These are phyloP conservation scores for Mariannaea elegans DNA, from an alignment of 2,329 filamentous ascomycete species.

Conservation along the genomic window DNA sequence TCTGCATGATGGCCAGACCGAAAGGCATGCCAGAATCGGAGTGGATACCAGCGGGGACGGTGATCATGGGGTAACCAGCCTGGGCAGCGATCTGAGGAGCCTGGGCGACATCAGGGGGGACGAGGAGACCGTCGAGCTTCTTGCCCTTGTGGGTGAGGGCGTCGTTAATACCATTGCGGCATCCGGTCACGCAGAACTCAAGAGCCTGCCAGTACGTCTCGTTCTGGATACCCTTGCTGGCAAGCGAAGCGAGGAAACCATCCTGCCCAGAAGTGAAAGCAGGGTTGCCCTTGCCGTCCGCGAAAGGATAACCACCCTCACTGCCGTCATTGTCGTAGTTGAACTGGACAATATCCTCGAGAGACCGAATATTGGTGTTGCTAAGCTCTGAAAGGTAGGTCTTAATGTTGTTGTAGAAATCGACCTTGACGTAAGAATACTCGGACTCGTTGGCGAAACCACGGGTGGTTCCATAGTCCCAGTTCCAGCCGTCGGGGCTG, in stretches of 20 bases:
- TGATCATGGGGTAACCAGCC: conserved; percentile 78
- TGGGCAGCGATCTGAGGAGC: conserved; percentile 76
- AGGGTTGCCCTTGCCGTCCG: conserved; percentile 56
- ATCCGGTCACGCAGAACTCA: conserved; percentile 64
- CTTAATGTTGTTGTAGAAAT: conserved; percentile 71
- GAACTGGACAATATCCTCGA: conserved; percentile 73
- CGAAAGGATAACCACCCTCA: conserved; percentile 71
- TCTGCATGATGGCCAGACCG: conserved; percentile 66
- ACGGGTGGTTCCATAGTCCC: conserved; percentile 71
- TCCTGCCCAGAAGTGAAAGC: conserved; percentile 78
- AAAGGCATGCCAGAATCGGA: conserved; percentile 67
- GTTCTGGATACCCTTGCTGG: conserved; percentile 67
- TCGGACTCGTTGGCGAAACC: conserved; percentile 77
- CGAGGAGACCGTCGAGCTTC: conserved; percentile 69
- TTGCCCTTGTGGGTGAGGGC: conserved; percentile 61
- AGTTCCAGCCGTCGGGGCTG: conserved; percentile 75
- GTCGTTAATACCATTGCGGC: conserved; percentile 74
- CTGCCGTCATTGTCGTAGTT: conserved; percentile 70
- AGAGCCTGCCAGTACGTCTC: conserved; percentile 75
- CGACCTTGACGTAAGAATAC: conserved; percentile 76
- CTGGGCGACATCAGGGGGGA: conserved; percentile 74
- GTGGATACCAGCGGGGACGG: conserved; percentile 69
- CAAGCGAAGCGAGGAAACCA: conserved; percentile 70
- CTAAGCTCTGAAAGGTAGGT: conserved; percentile 69
- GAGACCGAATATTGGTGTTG: conserved; percentile 66